Percentiles rank a stretch among this genome's conserved stretches.
Conservation (phyloP, 2,329 filamentous ascomycete genomes). For the Claviceps africana region DNA sequence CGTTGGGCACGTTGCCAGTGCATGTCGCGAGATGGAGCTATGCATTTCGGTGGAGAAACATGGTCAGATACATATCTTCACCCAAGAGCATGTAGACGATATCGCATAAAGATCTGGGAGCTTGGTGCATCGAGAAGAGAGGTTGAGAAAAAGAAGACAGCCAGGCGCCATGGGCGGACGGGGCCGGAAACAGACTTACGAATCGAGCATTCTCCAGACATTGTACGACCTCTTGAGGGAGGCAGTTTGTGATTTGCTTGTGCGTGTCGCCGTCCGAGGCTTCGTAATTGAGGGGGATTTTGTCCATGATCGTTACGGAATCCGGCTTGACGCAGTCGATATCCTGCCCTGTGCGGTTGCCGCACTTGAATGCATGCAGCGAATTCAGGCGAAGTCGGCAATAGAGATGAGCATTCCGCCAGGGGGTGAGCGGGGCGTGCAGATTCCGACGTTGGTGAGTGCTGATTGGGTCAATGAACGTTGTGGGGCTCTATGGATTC, state of each 20-base stretch:
- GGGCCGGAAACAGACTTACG: slow-evolving; percentile 35
- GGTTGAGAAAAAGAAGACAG: no score
- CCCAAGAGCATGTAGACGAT: background rate
- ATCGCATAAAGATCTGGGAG: background rate
- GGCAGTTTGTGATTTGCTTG: slow-evolving; percentile 50
- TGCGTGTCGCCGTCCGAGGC: slow-evolving; percentile 60
- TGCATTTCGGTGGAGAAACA: background rate
- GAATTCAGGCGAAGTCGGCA: background rate
- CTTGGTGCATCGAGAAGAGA: background rate
- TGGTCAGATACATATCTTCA: background rate
- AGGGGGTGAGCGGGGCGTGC: no score
- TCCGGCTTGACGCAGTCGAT: background rate
- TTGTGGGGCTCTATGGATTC: no score
- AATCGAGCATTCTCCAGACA: slow-evolving; percentile 93
- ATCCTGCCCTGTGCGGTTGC: background rate
- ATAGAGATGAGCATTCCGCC: background rate
- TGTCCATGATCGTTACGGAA: slow-evolving; percentile 30
- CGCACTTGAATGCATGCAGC: background rate
- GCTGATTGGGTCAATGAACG: background rate
- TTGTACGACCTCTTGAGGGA: slow-evolving; percentile 75
- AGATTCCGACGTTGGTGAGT: background rate
- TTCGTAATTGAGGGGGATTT: slow-evolving; percentile 61
- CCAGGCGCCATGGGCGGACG: background rate
- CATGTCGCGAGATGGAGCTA: slow-evolving; percentile 94
- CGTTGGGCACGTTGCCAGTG: slow-evolving; percentile 68